Conservation (phyloP, 2,329 filamentous ascomycete genomes). For the Eutypella sp. region DNA sequence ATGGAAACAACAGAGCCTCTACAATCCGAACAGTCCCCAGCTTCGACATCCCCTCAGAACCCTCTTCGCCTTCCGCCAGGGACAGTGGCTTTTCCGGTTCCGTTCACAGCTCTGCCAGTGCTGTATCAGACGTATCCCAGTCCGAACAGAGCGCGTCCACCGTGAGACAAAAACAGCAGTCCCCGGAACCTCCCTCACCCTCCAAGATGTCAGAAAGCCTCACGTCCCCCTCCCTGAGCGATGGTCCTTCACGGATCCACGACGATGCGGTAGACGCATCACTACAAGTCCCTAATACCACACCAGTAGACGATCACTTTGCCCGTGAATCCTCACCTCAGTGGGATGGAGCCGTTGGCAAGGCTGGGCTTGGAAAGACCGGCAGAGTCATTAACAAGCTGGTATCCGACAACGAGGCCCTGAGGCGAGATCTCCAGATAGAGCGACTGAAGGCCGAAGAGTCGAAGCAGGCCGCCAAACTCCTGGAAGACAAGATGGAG, state of each 20-base stretch:
- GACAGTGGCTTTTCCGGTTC: conserved; percentile 53
- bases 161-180: conserved; percentile 25
- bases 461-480: conserved; percentile 60
- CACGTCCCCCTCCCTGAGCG: conserved; percentile 18
- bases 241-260: conserved; percentile 13
- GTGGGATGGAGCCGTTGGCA: conserved; percentile 66
- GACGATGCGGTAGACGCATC: conserved; percentile 16
- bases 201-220: conserved; percentile 10
- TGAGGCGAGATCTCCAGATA: conserved; percentile 68
- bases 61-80: conserved; percentile 34
- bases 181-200: conserved; percentile 11
- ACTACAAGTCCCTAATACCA: conserved; percentile 33
- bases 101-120: conserved; percentile 49
- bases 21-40: conserved; percentile 56
- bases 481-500: conserved; percentile 68
- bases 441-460: conserved; percentile 64
- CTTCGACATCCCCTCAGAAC: conserved; percentile 43
- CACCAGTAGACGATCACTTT: conserved; percentile 23
- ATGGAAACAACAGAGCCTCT: conserved; percentile 31
- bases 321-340: conserved; percentile 28
- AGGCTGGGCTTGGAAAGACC: conserved; percentile 67
- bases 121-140: conserved; percentile 36
- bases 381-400: conserved; percentile 76
- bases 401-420: conserved; percentile 72
- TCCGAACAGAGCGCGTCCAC: conserved; percentile 24